A percentile compares a stretch with the other conserved stretches of the same genome.
Evolutionary conservation across 768 basidiomycete species (phyloP).

Genomic region (Mycena vulgaris): DNA sequence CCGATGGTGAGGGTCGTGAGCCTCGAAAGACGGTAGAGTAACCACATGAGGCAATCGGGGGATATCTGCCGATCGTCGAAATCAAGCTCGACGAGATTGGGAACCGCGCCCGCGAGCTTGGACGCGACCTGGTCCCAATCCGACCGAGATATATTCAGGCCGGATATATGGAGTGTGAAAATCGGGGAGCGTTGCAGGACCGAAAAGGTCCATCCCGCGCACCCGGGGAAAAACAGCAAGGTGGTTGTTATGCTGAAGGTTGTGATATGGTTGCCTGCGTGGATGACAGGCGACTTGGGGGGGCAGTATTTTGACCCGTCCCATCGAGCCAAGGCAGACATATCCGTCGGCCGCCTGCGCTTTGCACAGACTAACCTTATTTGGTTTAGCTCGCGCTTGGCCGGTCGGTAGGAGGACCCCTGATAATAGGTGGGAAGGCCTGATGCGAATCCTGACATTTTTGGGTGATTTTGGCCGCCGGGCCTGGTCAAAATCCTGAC

Average conservation of each 20-base stretch:
- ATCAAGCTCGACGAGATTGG: conserved; percentile 14
- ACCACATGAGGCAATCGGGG: conserved; percentile 8
- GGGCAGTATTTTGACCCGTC: conserved; percentile 13
- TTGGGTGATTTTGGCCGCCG: too few relatives aligned
- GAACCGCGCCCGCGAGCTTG: background rate
- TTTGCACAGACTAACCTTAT: too few relatives aligned
- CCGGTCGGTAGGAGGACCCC: too few relatives aligned
- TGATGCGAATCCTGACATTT: too few relatives aligned
- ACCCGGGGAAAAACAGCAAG: conserved; percentile 12
- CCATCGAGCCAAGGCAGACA: conserved; percentile 6
- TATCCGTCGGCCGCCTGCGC: background rate
- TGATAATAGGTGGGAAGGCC: too few relatives aligned
- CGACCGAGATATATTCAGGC: background rate
- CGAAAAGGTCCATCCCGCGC: conserved; percentile 19
- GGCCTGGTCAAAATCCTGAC: too few relatives aligned
- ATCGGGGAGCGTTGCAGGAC: conserved; percentile 5
- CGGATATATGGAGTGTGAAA: conserved; percentile 10
- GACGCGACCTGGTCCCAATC: conserved; percentile 7
- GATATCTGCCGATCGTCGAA: conserved; percentile 4
- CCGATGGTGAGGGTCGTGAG: conserved; percentile 7
- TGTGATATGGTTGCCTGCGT: background rate
- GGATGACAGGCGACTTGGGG: background rate
- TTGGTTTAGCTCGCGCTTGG: too few relatives aligned
- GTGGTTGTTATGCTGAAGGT: conserved; percentile 5
- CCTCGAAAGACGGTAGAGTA: background rate